These are phyloP conservation scores for Theobroma cacao DNA, from an alignment of 345 rosid species.

Conservation along the genomic window DNA sequence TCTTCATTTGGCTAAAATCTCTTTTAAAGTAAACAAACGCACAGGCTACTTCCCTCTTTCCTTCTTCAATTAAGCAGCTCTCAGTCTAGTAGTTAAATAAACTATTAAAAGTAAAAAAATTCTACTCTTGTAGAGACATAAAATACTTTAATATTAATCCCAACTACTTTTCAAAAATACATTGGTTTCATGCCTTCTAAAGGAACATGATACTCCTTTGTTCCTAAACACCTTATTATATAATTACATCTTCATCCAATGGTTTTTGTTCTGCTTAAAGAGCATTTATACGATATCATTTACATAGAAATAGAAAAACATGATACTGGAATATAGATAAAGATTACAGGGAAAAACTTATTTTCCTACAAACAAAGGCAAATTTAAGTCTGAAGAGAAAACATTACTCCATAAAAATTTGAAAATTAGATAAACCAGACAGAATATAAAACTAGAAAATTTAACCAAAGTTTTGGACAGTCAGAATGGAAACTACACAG, in stretches of 20 bases:
- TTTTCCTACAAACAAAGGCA: neutral
- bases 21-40: neutral
- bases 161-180: neutral
- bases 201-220: neutral
- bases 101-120: neutral
- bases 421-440: neutral
- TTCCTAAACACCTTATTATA: neutral
- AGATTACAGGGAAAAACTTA: neutral
- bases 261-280: neutral
- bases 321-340: neutral
- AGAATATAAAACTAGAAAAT: neutral
- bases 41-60: neutral
- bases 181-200: neutral
- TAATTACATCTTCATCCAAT: neutral
- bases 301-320: neutral
- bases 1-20: neutral
- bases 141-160: neutral
- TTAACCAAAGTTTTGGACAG: neutral
- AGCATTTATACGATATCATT: neutral
- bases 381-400: neutral
- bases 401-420: neutral
- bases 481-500: neutral
- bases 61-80: too few species aligned
- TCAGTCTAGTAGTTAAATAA: neutral
- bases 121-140: neutral